phyloP scores from a whole-genome alignment of 176 grass and related monocot species.

The Echinochloa phyllopogon region DNA sequence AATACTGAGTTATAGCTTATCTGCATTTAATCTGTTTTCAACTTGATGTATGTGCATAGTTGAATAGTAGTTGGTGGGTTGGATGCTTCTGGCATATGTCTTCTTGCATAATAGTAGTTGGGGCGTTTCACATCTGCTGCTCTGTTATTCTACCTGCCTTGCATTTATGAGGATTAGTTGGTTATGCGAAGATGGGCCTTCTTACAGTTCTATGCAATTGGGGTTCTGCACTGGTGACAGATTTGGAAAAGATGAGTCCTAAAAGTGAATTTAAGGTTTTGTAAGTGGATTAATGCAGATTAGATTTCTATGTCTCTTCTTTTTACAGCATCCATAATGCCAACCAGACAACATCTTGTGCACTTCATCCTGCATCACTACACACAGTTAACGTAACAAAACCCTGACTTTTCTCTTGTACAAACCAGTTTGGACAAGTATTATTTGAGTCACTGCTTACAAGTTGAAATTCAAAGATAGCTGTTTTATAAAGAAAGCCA shows the following conservation, averaged over 20 bases:
- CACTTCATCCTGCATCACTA: not conserved
- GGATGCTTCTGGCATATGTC: not conserved
- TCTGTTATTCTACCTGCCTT: not conserved
- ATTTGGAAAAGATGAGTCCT: not conserved
- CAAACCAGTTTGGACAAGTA: not conserved
- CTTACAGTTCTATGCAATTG: not conserved
- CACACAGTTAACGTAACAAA: not conserved
- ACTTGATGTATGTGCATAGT: slow-evolving; percentile 12
- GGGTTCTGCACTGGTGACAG: not conserved
- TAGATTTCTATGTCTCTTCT: not conserved
- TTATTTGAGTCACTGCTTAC: not conserved
- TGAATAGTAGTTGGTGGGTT: not conserved
- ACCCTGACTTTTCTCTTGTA: not conserved
- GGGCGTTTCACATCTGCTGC: not conserved
- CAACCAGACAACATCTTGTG: not conserved
- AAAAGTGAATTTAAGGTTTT: not conserved
- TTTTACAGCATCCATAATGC: not conserved
- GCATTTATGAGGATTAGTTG: not conserved
- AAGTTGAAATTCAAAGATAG: not conserved
- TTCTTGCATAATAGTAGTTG: not conserved
- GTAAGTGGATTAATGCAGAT: not conserved
- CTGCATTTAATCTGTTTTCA: not conserved
- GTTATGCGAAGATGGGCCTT: not conserved
- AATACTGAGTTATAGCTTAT: not conserved
- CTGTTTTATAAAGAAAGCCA: not conserved